Percentiles rank a stretch among this genome's conserved stretches.
These are phyloP conservation scores for Kingdonia uniflora DNA, from an alignment of 164 flowering plant genomes.

Conservation along the genomic window DNA sequence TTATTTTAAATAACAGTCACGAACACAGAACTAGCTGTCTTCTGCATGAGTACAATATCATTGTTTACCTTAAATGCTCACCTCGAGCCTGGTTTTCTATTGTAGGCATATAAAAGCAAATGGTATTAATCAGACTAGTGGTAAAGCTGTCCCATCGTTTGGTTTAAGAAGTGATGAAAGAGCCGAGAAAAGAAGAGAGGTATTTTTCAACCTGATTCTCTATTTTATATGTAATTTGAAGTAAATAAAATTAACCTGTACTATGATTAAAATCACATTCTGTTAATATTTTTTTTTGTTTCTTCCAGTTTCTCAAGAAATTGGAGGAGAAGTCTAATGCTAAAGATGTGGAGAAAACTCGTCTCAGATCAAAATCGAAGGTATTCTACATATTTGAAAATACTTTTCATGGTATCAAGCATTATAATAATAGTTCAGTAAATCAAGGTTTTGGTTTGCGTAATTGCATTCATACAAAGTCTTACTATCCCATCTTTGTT, in stretches of 20 bases:
- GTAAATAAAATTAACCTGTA: neutral
- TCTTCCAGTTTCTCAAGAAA: constrained; percentile 23
- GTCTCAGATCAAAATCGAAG: constrained; percentile 37
- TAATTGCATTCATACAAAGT: no score
- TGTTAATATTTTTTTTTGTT: neutral
- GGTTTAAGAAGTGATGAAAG: constrained; percentile 34
- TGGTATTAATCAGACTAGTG: constrained; percentile 17
- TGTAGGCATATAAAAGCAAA: constrained; percentile 29
- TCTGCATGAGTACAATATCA: no score
- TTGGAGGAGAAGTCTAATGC: constrained; percentile 34
- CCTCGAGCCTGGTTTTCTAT: neutral
- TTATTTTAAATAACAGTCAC: no score
- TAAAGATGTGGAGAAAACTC: constrained; percentile 27
- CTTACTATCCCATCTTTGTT: constrained; percentile 4
- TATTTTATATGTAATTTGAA: neutral
- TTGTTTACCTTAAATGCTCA: neutral
- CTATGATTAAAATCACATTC: neutral
- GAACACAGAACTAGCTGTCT: no score
- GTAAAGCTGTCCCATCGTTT: constrained; percentile 20
- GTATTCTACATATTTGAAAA: constrained; percentile 18
- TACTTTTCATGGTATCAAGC: neutral
- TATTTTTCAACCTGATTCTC: constrained; percentile 10
- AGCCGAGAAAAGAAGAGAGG: constrained; percentile 51
- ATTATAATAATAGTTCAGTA: neutral
- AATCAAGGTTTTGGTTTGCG: no score